phyloP scores from a whole-genome alignment of 129 eudicot genomes.

The Centrapalus pauciflorus region DNA sequence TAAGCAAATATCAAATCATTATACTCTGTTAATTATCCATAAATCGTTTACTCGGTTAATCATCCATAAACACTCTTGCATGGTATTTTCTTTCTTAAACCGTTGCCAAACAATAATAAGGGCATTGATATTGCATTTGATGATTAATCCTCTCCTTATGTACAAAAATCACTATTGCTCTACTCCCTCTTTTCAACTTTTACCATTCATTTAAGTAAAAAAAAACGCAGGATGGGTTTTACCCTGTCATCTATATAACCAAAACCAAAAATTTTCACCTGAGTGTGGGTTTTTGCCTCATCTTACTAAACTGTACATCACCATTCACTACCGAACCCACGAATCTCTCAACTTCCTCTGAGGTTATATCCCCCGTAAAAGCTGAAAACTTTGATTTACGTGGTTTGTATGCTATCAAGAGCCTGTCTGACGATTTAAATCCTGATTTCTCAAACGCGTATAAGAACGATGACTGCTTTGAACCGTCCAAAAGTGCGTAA shows the following conservation, averaged over 20 bases:
- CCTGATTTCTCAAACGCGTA: conserved; percentile 61
- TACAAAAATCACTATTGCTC: not conserved
- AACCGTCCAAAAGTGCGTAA: conserved; percentile 63
- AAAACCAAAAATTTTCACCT: conserved; percentile 26
- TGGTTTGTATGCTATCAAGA: conserved; percentile 78
- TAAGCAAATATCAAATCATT: too few relatives aligned
- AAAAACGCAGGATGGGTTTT: too few relatives aligned
- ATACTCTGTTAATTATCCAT: too few relatives aligned
- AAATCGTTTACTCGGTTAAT: too few relatives aligned
- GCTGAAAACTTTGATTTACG: conserved; percentile 65
- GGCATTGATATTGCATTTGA: too few relatives aligned
- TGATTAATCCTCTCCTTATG: too few relatives aligned
- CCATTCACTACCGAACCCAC: conserved; percentile 76
- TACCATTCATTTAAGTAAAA: too few relatives aligned
- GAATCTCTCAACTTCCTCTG: conserved; percentile 64
- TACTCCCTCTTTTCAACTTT: too few relatives aligned
- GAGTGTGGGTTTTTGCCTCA: conserved; percentile 49
- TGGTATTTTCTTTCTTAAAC: too few relatives aligned
- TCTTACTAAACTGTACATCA: conserved; percentile 71
- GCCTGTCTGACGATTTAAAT: conserved; percentile 45
- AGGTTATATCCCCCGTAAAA: conserved; percentile 40
- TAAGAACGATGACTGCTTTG: conserved; percentile 53
- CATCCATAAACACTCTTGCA: too few relatives aligned
- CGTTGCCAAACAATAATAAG: too few relatives aligned
- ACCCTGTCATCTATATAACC: too few relatives aligned